Evolutionary conservation across 2,329 filamentous ascomycete species (phyloP).

Genomic region (Colletotrichum spinosum): DNA sequence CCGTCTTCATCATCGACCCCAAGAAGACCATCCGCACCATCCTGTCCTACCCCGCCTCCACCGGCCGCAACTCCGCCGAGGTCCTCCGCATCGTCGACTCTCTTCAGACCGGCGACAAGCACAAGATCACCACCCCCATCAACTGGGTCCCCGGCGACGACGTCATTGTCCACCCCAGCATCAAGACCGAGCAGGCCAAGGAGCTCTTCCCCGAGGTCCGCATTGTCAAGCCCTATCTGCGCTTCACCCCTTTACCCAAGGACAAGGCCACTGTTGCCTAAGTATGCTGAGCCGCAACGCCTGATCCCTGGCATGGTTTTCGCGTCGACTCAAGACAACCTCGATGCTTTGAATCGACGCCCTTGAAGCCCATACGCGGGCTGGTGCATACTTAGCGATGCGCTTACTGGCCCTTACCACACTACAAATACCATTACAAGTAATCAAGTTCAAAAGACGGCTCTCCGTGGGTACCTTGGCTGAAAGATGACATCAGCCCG

Average conservation of each 20-base stretch:
- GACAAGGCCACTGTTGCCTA: conserved; percentile 55
- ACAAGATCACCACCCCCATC: conserved; percentile 88
- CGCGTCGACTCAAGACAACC: too few species aligned
- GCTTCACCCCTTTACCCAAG: conserved; percentile 76
- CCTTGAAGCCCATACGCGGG: too few species aligned
- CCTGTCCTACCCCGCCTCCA: conserved; percentile 92
- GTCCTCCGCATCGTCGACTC: conserved; percentile 84
- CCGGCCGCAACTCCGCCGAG: conserved; percentile 85
- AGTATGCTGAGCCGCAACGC: conserved; percentile 18
- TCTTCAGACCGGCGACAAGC: conserved; percentile 86
- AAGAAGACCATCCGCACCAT: conserved; percentile 93
- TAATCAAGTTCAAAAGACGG: too few species aligned
- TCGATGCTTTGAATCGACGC: too few species aligned
- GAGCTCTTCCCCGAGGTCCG: conserved; percentile 85
- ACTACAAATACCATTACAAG: too few species aligned
- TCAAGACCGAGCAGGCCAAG: conserved; percentile 87
- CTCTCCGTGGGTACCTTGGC: too few species aligned
- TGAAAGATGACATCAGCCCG: too few species aligned
- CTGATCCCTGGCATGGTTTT: conserved; percentile 25
- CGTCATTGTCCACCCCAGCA: conserved; percentile 87
- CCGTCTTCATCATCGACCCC: conserved; percentile 94
- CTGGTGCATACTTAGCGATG: too few species aligned
- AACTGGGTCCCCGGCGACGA: conserved; percentile 92
- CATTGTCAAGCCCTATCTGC: conserved; percentile 78
- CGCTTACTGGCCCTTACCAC: too few species aligned